These are phyloP conservation scores for Vitis hybrid DNA, from an alignment of 177 flowering plant genomes.

Conservation along the genomic window DNA sequence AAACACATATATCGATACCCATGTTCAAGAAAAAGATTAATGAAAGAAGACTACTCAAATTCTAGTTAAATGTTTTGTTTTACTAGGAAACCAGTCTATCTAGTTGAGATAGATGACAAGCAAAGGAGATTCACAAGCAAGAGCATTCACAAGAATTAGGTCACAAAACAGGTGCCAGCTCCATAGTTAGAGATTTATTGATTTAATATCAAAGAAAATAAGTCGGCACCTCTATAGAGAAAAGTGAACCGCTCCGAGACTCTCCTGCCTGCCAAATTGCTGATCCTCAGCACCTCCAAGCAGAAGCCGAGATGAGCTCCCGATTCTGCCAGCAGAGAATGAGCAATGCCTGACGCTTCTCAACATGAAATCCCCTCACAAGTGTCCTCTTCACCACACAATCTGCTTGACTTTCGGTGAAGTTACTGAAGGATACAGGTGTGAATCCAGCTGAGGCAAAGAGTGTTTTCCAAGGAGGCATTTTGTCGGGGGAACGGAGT, in stretches of 20 bases:
- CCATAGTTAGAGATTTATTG: constrained; percentile 13
- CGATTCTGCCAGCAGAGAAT: constrained; percentile 28
- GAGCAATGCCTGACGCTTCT: constrained; percentile 29
- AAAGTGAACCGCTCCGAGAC: constrained; percentile 7
- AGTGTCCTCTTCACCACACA: constrained; percentile 29
- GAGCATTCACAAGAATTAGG: constrained; percentile 11
- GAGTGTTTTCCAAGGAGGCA: constrained; percentile 24
- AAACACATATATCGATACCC: constrained; percentile 9
- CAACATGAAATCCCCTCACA: constrained; percentile 31
- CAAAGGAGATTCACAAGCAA: constrained; percentile 15
- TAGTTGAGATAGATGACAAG: constrained; percentile 9
- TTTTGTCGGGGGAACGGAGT: constrained; percentile 17
- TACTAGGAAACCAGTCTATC: constrained; percentile 1
- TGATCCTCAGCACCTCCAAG: constrained; percentile 33
- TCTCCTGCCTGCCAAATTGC: constrained; percentile 4
- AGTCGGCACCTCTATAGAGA: constrained; percentile 12
- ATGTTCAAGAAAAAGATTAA: constrained; percentile 6
- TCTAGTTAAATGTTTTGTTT: constrained; percentile 10
- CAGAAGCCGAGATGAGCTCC: constrained; percentile 34
- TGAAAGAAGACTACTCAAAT: constrained; percentile 7
- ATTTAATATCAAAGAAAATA: constrained; percentile 14
- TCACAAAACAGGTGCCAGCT: constrained; percentile 13
- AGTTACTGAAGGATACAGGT: constrained; percentile 30
- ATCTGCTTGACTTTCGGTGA: constrained; percentile 35
- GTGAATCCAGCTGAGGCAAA: constrained; percentile 26